Conservation (phyloP, 805 yeast species). For the Hermanozyma aechmeae region DNA sequence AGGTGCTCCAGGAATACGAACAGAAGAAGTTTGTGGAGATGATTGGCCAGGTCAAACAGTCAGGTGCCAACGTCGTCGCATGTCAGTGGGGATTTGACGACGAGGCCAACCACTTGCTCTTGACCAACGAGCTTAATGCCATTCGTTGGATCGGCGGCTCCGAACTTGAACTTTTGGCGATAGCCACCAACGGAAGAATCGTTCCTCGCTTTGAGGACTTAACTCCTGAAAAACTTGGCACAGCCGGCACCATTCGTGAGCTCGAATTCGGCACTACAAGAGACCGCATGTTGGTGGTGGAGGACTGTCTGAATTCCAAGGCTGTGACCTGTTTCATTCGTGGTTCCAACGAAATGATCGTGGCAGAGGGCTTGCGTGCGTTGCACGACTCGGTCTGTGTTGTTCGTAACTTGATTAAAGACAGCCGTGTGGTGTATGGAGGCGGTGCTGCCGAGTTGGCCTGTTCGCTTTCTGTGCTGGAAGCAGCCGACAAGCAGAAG, state of each 20-base stretch:
- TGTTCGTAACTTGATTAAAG: constrained; percentile 88
- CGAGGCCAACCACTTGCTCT: constrained; percentile 89
- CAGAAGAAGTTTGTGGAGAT: constrained; percentile 82
- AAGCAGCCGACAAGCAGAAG: constrained; percentile 84
- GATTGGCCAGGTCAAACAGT: constrained; percentile 75
- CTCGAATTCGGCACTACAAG: constrained; percentile 92
- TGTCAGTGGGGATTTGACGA: constrained; percentile 99
- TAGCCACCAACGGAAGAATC: constrained; percentile 94
- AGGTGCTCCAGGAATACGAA: constrained; percentile 85
- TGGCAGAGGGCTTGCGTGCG: constrained; percentile 94
- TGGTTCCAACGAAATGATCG: constrained; percentile 96
- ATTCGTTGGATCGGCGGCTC: constrained; percentile 99
- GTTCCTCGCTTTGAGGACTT: constrained; percentile 96
- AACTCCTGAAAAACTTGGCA: constrained; percentile 71
- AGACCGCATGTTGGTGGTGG: constrained; percentile 92
- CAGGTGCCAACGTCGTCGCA: constrained; percentile 93
- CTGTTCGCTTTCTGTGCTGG: constrained; percentile 83
- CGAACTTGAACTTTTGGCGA: constrained; percentile 90
- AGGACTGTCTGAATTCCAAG: constrained; percentile 75
- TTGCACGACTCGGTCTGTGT: constrained; percentile 95
- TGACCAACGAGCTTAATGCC: constrained; percentile 86
- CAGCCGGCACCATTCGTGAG: constrained; percentile 78
- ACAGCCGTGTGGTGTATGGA: constrained; percentile 94
- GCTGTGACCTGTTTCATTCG: constrained; percentile 91
- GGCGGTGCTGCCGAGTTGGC: constrained; percentile 98